A percentile compares a stretch with the other conserved stretches of the same genome.
Evolutionary conservation across 2,329 filamentous ascomycete species (phyloP).

Genomic region (Fusarium incarnatum): DNA sequence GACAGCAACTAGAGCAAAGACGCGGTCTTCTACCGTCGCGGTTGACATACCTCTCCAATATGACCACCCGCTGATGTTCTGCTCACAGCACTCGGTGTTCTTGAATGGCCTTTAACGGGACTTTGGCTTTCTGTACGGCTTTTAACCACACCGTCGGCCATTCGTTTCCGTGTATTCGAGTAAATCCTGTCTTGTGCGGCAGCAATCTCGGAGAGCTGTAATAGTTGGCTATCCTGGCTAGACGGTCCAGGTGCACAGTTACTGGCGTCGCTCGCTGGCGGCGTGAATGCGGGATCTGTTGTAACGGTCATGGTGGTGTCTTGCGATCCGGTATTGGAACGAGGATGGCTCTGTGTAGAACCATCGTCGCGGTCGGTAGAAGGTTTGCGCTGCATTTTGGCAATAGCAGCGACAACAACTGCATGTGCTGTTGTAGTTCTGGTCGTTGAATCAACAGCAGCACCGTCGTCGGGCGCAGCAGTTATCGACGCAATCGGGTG

Average conservation of each 20-base stretch:
- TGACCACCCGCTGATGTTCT: conserved; percentile 71
- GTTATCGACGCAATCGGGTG: conserved; percentile 37
- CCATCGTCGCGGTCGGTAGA: conserved; percentile 43
- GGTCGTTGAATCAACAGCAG: conserved; percentile 26
- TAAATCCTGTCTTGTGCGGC: conserved; percentile 62
- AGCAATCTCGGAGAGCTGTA: conserved; percentile 69
- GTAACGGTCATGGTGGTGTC: conserved; percentile 42
- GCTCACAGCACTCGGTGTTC: conserved; percentile 77
- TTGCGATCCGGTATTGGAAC: conserved; percentile 42
- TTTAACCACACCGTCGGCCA: conserved; percentile 80
- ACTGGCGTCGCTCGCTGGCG: conserved; percentile 42
- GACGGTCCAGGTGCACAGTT: conserved; percentile 40
- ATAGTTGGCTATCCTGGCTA: conserved; percentile 67
- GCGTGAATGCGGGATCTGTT: conserved; percentile 44
- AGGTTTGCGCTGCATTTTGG: conserved; percentile 33
- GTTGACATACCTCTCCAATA: conserved; percentile 77
- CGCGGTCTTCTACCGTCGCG: not conserved
- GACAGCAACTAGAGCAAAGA: not conserved
- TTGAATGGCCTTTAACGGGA: conserved; percentile 69
- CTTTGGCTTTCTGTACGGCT: conserved; percentile 58
- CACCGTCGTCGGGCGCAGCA: conserved; percentile 17
- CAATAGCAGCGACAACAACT: conserved; percentile 17
- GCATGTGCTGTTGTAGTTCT: conserved; percentile 30
- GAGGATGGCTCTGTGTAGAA: conserved; percentile 43
- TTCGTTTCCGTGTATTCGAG: conserved; percentile 73